Evolutionary conservation across 495 filamentous ascomycete species (phyloP).

Genomic region (Thermochaetoides thermophila): DNA sequence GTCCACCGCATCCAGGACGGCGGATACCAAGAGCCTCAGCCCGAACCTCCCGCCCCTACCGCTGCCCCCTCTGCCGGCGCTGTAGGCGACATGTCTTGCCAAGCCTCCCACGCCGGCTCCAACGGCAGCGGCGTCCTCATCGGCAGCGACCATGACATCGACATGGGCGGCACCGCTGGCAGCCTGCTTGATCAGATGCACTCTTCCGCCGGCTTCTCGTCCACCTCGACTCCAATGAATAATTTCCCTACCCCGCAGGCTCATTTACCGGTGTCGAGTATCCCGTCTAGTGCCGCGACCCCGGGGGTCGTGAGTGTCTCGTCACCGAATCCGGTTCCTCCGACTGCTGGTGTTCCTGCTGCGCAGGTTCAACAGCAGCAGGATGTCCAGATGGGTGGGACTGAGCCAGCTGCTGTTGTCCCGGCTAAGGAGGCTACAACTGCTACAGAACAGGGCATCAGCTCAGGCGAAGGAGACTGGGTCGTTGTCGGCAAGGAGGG

Average conservation of each 20-base stretch:
- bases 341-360: too few relatives aligned
- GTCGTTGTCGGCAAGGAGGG: constrained; percentile 38
- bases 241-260: constrained; percentile 32
- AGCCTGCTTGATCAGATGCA: constrained; percentile 51
- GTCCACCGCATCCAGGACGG: constrained; percentile 52
- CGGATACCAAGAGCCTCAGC: constrained; percentile 45
- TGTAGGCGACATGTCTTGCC: constrained; percentile 24
- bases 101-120: constrained; percentile 33
- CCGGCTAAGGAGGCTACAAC: constrained; percentile 11
- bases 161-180: constrained; percentile 49
- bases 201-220: constrained; percentile 30
- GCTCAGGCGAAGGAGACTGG: constrained; percentile 39
- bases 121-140: constrained; percentile 39
- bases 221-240: constrained; percentile 33
- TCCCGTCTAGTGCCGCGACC: constrained; percentile 31
- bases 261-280: constrained; percentile 23
- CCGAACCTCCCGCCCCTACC: constrained; percentile 25
- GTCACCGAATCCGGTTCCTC: constrained; percentile 18
- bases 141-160: constrained; percentile 44
- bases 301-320: constrained; percentile 27
- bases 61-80: not conserved
- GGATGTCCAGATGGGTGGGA: constrained; percentile 25
- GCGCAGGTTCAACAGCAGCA: not conserved
- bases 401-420: too few relatives aligned
- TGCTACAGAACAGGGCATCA: constrained; percentile 27